These are phyloP conservation scores for Fusarium nurragi DNA, from an alignment of 2,329 filamentous ascomycete genomes.

Conservation along the genomic window DNA sequence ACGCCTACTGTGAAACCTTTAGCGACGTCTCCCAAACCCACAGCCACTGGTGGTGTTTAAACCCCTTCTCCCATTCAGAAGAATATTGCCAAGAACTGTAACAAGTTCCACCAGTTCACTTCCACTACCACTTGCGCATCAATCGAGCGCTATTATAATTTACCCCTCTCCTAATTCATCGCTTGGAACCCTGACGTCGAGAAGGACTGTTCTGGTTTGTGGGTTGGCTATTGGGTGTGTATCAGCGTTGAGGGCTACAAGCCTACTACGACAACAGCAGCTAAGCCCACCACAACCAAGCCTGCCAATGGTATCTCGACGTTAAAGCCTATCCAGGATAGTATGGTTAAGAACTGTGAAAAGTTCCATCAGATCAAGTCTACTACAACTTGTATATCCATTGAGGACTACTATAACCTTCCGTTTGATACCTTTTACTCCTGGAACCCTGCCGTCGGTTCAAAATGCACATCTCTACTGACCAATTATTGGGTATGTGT, in stretches of 20 bases:
- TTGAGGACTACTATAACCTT: slow-evolving; percentile 29
- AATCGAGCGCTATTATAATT: neutral
- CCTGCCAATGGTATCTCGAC: neutral
- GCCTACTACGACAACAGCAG: neutral
- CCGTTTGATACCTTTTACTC: neutral
- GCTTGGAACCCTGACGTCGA: slow-evolving; percentile 9
- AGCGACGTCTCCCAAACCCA: accelerated
- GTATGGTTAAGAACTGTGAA: slow-evolving; percentile 45
- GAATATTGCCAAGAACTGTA: slow-evolving; percentile 3
- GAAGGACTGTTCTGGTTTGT: neutral
- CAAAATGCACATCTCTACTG: neutral
- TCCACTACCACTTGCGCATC: neutral
- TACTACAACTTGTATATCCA: slow-evolving; percentile 40
- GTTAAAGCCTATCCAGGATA: slow-evolving; percentile 33
- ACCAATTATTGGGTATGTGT: neutral
- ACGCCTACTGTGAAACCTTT: accelerated
- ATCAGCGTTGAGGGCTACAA: neutral
- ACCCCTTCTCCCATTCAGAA: slow-evolving; percentile 7
- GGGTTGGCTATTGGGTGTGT: slow-evolving; percentile 1
- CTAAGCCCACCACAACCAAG: neutral
- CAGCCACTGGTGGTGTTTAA: neutral
- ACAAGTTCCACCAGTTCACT: slow-evolving; percentile 7
- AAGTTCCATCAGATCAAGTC: slow-evolving; percentile 41
- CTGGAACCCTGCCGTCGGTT: neutral
- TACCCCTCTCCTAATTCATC: neutral